phyloP scores from a whole-genome alignment of 2,329 filamentous ascomycete genomes.

The Aspergillus sclerotialis region DNA sequence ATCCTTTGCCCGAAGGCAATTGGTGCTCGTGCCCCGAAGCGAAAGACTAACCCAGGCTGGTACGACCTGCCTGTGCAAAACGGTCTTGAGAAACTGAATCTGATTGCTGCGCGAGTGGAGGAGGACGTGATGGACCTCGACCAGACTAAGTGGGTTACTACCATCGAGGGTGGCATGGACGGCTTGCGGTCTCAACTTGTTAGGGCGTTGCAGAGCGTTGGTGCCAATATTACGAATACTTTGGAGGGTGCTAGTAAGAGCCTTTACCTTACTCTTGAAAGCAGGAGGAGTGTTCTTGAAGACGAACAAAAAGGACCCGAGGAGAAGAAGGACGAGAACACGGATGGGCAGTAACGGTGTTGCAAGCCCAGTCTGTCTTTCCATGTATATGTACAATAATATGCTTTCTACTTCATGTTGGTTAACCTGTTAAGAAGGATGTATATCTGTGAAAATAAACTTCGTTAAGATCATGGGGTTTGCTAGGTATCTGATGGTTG shows the following conservation, averaged over 20 bases:
- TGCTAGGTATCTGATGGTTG: no score
- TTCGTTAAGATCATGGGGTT: constrained; percentile 4
- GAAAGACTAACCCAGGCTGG: constrained; percentile 70
- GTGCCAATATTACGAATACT: constrained; percentile 67
- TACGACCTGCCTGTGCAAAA: constrained; percentile 72
- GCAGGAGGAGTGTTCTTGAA: constrained; percentile 71
- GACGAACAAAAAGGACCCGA: constrained; percentile 49
- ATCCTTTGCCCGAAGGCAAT: constrained; percentile 67
- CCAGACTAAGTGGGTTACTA: constrained; percentile 63
- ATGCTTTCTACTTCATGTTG: not conserved
- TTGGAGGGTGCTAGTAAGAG: constrained; percentile 74
- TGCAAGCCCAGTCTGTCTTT: constrained; percentile 10
- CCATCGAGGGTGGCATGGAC: constrained; percentile 74
- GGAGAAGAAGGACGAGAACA: constrained; percentile 15
- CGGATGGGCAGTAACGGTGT: constrained; percentile 25
- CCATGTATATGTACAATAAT: constrained; percentile 36
- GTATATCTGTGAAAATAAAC: constrained; percentile 14
- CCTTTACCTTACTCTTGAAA: constrained; percentile 82
- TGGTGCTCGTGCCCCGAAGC: constrained; percentile 69
- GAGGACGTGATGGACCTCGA: constrained; percentile 73
- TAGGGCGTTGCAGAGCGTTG: constrained; percentile 69
- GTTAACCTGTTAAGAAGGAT: constrained; percentile 10
- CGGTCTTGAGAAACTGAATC: constrained; percentile 76
- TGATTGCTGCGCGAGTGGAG: constrained; percentile 82
- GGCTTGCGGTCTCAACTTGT: constrained; percentile 78